phyloP scores from a whole-genome alignment of 2,329 filamentous ascomycete genomes.

The Cryoendolithus antarcticus region DNA sequence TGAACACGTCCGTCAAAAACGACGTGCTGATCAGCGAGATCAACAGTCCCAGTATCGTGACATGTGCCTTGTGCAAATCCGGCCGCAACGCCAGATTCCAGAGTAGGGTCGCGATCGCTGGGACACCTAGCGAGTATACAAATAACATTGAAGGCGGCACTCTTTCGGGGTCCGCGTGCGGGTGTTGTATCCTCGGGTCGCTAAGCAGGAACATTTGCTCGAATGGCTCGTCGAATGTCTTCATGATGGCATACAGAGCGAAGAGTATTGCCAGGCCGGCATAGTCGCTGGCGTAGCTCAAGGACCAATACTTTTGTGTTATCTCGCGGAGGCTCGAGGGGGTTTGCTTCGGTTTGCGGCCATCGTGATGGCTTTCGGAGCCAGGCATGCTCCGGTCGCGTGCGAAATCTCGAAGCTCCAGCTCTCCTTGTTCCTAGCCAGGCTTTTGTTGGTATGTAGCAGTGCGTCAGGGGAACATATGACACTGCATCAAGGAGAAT shows the following conservation, averaged over 20 bases:
- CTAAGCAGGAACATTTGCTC: conserved; percentile 89
- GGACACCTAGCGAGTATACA: conserved; percentile 63
- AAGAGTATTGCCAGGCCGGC: conserved; percentile 63
- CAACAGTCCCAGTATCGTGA: conserved; percentile 67
- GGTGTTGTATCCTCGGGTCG: conserved; percentile 72
- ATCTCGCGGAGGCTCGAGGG: conserved; percentile 9
- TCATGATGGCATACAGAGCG: conserved; percentile 46
- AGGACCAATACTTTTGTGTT: conserved; percentile 33
- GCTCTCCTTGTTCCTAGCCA: no score
- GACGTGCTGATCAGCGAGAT: conserved; percentile 62
- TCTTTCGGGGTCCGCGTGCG: conserved; percentile 71
- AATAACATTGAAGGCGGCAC: conserved; percentile 67
- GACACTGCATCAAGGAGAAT: no score
- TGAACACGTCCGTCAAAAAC: conserved; percentile 80
- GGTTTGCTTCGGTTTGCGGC: conserved; percentile 4
- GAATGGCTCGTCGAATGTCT: conserved; percentile 70
- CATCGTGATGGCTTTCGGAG: conserved; percentile 5
- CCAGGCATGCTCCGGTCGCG: conserved; percentile 2
- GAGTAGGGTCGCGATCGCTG: conserved; percentile 51
- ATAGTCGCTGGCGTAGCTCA: conserved; percentile 82
- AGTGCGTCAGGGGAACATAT: no score
- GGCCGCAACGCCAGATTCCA: conserved; percentile 54
- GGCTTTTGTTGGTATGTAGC: no score
- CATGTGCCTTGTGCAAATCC: conserved; percentile 67
- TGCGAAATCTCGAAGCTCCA: no score